These are phyloP conservation scores for Cladophialophora carrionii DNA, from an alignment of 2,329 filamentous ascomycete genomes.

Conservation along the genomic window DNA sequence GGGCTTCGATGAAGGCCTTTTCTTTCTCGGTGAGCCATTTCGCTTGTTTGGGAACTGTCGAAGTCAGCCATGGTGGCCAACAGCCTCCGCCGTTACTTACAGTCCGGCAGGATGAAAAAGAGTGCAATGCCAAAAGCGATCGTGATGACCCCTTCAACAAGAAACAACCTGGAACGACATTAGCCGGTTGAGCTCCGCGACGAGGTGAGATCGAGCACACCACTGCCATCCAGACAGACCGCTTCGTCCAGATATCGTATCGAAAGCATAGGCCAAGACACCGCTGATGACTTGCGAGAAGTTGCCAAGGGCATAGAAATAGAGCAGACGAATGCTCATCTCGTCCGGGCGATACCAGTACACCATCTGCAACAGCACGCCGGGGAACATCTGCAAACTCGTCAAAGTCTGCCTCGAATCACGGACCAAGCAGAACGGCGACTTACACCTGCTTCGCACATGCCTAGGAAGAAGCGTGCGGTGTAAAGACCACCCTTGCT, in stretches of 20 bases:
- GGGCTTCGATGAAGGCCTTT: conserved; percentile 54
- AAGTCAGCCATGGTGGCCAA: not conserved
- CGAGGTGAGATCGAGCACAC: conserved; percentile 7
- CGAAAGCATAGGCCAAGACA: conserved; percentile 39
- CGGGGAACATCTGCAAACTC: conserved; percentile 61
- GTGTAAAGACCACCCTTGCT: conserved; percentile 58
- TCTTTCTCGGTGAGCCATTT: conserved; percentile 53
- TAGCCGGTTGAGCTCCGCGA: conserved; percentile 1
- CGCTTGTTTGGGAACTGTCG: conserved; percentile 49
- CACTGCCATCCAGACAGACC: conserved; percentile 37
- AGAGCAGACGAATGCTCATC: conserved; percentile 61
- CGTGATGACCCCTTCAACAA: conserved; percentile 51
- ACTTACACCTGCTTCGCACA: conserved; percentile 60
- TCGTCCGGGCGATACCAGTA: conserved; percentile 72
- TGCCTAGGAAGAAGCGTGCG: conserved; percentile 67
- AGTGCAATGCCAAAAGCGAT: conserved; percentile 47
- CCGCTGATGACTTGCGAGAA: conserved; percentile 45
- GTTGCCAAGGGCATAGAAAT: conserved; percentile 48
- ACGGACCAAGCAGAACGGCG: no score
- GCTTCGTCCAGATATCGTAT: conserved; percentile 28
- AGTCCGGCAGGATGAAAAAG: conserved; percentile 50
- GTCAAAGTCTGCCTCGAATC: not conserved
- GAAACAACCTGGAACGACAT: conserved; percentile 43
- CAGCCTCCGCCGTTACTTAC: conserved; percentile 1
- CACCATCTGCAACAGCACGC: conserved; percentile 68